phyloP scores from a whole-genome alignment of 2,329 filamentous ascomycete genomes.

The Proliferodiscus dingleyae region DNA sequence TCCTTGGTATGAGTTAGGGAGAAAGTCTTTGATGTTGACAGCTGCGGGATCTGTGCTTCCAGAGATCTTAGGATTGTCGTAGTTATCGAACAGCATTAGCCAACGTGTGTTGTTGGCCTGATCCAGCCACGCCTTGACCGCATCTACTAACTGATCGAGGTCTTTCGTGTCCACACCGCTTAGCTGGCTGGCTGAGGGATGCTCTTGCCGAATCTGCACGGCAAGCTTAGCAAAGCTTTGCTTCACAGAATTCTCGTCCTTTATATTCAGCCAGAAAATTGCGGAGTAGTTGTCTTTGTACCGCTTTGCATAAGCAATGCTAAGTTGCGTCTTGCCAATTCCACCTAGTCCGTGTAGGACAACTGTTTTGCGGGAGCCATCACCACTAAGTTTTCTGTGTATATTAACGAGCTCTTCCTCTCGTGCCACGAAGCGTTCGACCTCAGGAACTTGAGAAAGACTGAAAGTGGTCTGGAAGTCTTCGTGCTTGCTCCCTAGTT shows the following conservation, averaged over 20 bases:
- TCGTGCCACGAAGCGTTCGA: conserved; percentile 31
- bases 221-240: conserved; percentile 24
- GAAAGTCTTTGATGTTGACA: conserved; percentile 7
- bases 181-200: conserved; percentile 3
- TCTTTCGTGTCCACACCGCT: conserved; percentile 1
- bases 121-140: conserved; percentile 12
- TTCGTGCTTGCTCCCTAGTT: conserved; percentile 20
- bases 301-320: conserved; percentile 32
- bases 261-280: conserved; percentile 17
- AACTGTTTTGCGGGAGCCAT: conserved; percentile 17
- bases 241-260: conserved; percentile 20
- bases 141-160: conserved; percentile 5
- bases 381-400: conserved; percentile 22
- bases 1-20: conserved; percentile 12
- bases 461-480: conserved; percentile 30
- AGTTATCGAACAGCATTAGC: conserved; percentile 34
- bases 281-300: conserved; percentile 16
- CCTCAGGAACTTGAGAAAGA: conserved; percentile 24
- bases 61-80: conserved; percentile 24
- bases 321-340: conserved; percentile 43
- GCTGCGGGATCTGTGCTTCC: conserved; percentile 4
- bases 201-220: conserved; percentile 6
- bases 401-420: conserved; percentile 31
- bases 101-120: conserved; percentile 26
- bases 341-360: conserved; percentile 36